Evolutionary conservation across 2,329 filamentous ascomycete species (phyloP), one percentile per base, ranked within the genome.

Genomic region (Colletotrichum sublineola): DNA sequence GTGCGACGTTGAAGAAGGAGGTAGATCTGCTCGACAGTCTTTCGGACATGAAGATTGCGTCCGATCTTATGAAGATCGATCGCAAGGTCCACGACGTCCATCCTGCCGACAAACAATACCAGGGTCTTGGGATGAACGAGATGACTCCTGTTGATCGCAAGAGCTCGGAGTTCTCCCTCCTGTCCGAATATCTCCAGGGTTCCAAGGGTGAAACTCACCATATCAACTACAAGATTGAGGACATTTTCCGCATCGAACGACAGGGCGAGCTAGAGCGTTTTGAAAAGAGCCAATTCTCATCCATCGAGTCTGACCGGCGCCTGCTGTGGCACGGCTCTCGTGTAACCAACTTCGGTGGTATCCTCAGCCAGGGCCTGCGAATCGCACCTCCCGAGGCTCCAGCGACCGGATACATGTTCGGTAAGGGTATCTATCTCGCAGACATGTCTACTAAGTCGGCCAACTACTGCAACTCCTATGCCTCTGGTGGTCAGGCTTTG

Each of bases 261-360:
- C 79, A 89, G 20, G 93, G 93, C 53, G 95, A 97, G 81, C 82
- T 85, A 8, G 87, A 90, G 1, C 91, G 93, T 1, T 95, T 96
- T 77, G 81, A 90, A 5, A 82, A 87, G 53, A 90, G 87, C 55
- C 65, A 80, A 9, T 91, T 86, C 72, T 81, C 88, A 31, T 86
- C 87, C 60, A 79, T 86, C 12, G 83, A 86, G n/a, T 88, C 88
- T 60, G 89, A 96, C 78, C 89, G 92, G 33, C 90, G 93, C 24
- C 89, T 97, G 1, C 86, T 97, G 3, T 97, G 95, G 95, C 95
- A 97, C 79, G 94, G 95, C 20, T 95, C 93, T 20, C 91, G 94
- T 44, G 88, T 87, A 42, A 96, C 93, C 64, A 97, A 97, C 80
- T 97, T 92, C 75, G 94, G 92, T 78, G 95, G 94, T 78, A 97